Evolutionary conservation across 1,139 yeast species (phyloP), one percentile per base, ranked within the genome.

Genomic region (Meyerozyma guilliermondii): DNA sequence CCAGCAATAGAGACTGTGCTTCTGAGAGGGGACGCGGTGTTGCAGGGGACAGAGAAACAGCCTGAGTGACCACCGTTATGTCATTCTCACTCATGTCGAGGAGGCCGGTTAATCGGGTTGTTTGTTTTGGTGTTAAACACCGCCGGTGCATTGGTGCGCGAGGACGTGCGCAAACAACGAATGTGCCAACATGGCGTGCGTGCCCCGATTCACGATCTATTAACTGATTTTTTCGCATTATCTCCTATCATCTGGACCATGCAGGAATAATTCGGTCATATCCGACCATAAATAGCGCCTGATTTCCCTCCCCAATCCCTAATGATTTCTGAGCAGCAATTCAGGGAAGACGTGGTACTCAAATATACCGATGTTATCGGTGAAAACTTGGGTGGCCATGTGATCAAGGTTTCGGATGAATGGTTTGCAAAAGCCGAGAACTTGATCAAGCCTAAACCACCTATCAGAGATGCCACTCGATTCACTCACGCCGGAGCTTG

Each of bases 381-480:
- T 39, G 85, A 80, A 51, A 84, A 85, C 54, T 68, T 91, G 7
- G 97, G 95, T 3, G 96, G 96, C 2, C 62, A 75, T 48, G 79
- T 88, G 14, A 56, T 85, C 29, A 65, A 76, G 18, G 79, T 76
- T 56, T 83, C 94, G 36, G 96, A 91, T 60, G 94, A 91, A 65
- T 91, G 95, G 94, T 91, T 91, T 66, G 98, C 97, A 1, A 91
- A 80, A 39, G 97, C 98, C n/a, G 78, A 75, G 39, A 91, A 91
- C 65, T 74, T 91, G 56, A 82, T 88, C 62, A 82, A 86, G 58
- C 91, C 96, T 30, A 74, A 74, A 42, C 74, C 81, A 7, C 95
- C 97, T 4, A 76, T 87, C 44, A 74, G 94, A 56, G 95, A 87
- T 56, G 84, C 87, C 18, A 83, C 89, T 16, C 72, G 76, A 54